These are phyloP conservation scores for Lunasporangiospora selenospora DNA, from an alignment of 192 early-diverging fungal genomes.

Conservation along the genomic window DNA sequence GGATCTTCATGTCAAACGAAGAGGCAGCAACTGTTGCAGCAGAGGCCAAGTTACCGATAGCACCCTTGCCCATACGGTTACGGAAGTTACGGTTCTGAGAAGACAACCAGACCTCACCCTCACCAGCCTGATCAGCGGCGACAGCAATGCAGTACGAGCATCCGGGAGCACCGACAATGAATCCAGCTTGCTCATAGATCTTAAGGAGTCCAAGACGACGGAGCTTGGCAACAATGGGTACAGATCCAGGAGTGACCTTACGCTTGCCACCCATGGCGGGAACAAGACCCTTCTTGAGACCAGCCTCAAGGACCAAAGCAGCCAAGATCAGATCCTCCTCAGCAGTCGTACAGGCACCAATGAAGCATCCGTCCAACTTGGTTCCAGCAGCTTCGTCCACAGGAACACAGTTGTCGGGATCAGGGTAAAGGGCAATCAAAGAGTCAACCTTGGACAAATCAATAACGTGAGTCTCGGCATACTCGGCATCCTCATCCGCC, in stretches of 20 bases:
- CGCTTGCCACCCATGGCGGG: constrained; percentile 68
- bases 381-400: constrained; percentile 63
- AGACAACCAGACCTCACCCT: constrained; percentile 83
- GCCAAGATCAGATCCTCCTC: constrained; percentile 85
- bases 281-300: constrained; percentile 71
- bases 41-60: constrained; percentile 79
- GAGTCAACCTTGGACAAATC: constrained; percentile 75
- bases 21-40: constrained; percentile 84
- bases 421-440: constrained; percentile 73
- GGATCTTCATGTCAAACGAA: constrained; percentile 75
- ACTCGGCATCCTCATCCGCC: constrained; percentile 75
- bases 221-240: constrained; percentile 80
- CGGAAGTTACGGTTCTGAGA: constrained; percentile 89
- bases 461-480: constrained; percentile 81
- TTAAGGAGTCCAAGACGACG: constrained; percentile 75
- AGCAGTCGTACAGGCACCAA: constrained; percentile 84
- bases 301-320: constrained; percentile 76
- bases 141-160: constrained; percentile 85
- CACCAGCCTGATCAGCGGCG: constrained; percentile 77
- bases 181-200: constrained; percentile 78
- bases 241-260: constrained; percentile 79
- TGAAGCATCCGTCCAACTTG: constrained; percentile 82
- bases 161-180: constrained; percentile 76
- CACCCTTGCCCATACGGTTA: constrained; percentile 85
- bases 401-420: constrained; percentile 78